Percentiles rank a stretch among this genome's conserved stretches.
These are phyloP conservation scores for Phaeoacremonium minimum DNA, from an alignment of 2,329 filamentous ascomycete species.

Conservation along the genomic window DNA sequence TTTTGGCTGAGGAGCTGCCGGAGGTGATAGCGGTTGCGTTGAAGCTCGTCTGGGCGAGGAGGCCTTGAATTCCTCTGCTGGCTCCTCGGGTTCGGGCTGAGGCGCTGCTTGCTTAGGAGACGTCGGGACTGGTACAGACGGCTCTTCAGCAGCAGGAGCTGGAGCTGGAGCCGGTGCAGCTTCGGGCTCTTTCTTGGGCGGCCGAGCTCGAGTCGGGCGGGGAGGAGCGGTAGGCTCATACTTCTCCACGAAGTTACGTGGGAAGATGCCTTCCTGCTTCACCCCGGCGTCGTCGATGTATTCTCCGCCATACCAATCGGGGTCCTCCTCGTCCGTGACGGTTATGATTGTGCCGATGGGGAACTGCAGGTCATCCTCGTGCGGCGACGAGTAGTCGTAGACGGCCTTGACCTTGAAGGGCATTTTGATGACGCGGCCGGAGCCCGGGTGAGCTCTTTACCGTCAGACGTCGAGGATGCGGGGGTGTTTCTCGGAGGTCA, in stretches of 20 bases:
- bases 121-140: constrained; percentile 14
- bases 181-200: constrained; percentile 58
- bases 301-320: constrained; percentile 89
- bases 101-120: constrained; percentile 19
- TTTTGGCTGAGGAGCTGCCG: constrained; percentile 25
- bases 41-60: constrained; percentile 18
- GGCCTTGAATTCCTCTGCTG: constrained; percentile 25
- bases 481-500: too few relatives aligned
- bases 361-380: constrained; percentile 95
- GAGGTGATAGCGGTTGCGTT: constrained; percentile 20
- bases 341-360: constrained; percentile 82
- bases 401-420: constrained; percentile 93
- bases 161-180: constrained; percentile 15
- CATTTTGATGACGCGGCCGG: constrained; percentile 47
- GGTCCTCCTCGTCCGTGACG: constrained; percentile 87
- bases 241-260: constrained; percentile 94
- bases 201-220: constrained; percentile 69
- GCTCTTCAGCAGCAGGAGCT: constrained; percentile 11
- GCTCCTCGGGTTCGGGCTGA: constrained; percentile 26
- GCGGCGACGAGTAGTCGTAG: constrained; percentile 88
- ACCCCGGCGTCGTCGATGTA: constrained; percentile 72
- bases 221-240: constrained; percentile 90
- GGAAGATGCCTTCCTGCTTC: constrained; percentile 84
- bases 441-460: constrained; percentile 4
- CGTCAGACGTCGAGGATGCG: too few relatives aligned